Evolutionary conservation across 2,329 filamentous ascomycete species (phyloP), one percentile per base, ranked within the genome.

Genomic region (Curvularia sp.): DNA sequence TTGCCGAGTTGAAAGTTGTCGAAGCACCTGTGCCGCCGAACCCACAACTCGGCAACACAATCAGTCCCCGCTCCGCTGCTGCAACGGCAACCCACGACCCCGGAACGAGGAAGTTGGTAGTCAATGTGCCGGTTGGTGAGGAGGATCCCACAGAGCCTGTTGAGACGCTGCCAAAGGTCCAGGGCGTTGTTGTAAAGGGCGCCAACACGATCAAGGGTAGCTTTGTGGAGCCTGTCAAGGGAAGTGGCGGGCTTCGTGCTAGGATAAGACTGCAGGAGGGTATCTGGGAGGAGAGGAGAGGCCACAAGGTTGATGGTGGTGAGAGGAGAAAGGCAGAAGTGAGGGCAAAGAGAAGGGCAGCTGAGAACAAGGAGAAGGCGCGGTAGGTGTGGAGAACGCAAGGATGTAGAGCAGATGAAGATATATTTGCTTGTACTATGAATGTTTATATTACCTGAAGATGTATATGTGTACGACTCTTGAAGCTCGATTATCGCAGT

Each of bases 261-360:
- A 82, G 83, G 50, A 83, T 98, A 66, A 82, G 83, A 63, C 84
- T 91, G 21, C 87, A 88, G 55, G 93, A 97, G 77, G 93, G 94
- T 9, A 89, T 98, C 82, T 98, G 94, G 95, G 94, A 98, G 81
- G 84, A 93, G 71, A 89, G 85, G 75, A 85, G 89, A 70, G 94
- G 95, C 27, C 87, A 87, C 72, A 98, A 98, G 88, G 89, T 99
- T 66, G 93, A 98, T 79, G 95, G 95, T 73, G 95, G 95, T 83
- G 95, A 99, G 83, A 88, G 95, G 77, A 87, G 95, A 78, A 88
- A 86, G 77, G 91, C 90, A 15, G 89, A 96, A 80, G 88, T 97
- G 51, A 85, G 91, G 70, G 92, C 93, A 69, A 97, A 96, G 88
- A 89, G 87, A 80, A 86, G 89, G 65, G 87, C 90, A 50, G 88